A percentile compares a stretch with the other conserved stretches of the same genome.
These are phyloP conservation scores for Flaveria linearis DNA, from an alignment of 129 eudicot genomes.

Conservation along the genomic window DNA sequence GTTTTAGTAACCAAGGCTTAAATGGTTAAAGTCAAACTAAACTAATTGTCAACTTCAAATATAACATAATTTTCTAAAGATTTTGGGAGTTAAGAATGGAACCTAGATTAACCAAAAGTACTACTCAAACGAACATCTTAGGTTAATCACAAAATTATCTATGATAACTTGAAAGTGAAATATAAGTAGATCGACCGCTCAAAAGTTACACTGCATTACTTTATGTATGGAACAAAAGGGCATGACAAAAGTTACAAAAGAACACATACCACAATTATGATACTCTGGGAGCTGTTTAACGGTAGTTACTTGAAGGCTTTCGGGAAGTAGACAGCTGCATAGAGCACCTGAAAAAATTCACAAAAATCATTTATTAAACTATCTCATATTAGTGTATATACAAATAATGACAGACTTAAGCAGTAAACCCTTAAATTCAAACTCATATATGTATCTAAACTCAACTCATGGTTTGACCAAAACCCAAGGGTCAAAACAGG, in stretches of 20 bases:
- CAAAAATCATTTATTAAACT: not conserved
- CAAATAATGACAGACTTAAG: no score
- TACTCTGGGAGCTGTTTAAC: conserved; percentile 71
- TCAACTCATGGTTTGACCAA: no score
- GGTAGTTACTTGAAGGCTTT: conserved; percentile 71
- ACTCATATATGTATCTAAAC: no score
- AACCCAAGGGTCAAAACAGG: no score
- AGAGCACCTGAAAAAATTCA: conserved; percentile 48
- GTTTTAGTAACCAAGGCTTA: not conserved
- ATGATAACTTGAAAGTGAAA: not conserved
- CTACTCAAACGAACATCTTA: not conserved
- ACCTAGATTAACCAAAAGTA: not conserved
- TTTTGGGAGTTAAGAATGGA: not conserved
- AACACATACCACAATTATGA: conserved; percentile 52
- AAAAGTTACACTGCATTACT: conserved; percentile 10
- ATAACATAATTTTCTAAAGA: not conserved
- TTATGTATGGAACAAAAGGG: not conserved
- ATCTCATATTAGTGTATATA: no score
- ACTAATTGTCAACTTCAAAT: not conserved
- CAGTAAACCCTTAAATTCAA: no score
- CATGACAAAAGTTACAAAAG: not conserved
- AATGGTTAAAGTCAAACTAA: conserved; percentile 3
- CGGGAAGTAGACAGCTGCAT: conserved; percentile 78
- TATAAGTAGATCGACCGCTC: not conserved
- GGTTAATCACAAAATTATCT: not conserved